Evolutionary conservation across 106 monocot genomes (phyloP), one percentile per base, ranked within the genome.

Genomic region (Narthecium ossifragum): DNA sequence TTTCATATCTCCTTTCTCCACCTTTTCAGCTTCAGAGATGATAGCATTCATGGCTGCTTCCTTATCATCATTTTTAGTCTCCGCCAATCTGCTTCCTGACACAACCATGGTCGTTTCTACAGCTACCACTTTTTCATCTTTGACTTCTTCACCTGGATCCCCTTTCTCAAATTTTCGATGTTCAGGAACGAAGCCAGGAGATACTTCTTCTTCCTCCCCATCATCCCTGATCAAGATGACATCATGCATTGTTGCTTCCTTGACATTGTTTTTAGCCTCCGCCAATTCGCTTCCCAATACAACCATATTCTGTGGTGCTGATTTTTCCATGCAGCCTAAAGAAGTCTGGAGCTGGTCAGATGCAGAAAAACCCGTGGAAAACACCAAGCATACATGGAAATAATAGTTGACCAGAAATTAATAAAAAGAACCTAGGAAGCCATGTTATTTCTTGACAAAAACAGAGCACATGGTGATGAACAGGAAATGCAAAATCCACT

Each of bases 261-360:
- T n/a, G n/a, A n/a, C n/a, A n/a, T n/a, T n/a, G n/a, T n/a, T n/a
- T n/a, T n/a, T n/a, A n/a, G n/a, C n/a, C n/a, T n/a, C n/a, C n/a
- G n/a, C n/a, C n/a, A n/a, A n/a, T n/a, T n/a, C n/a, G n/a, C n/a
- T n/a, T n/a, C n/a, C n/a, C n/a, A n/a, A n/a, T n/a, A n/a, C n/a
- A 41, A 52, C 51, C 52, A 15, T 49, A 3, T 6, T 25, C 59
- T 70, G 60, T 34, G 38, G 27, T 70, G 38, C 38, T 50, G 59
- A 4, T 48, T 46, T 63, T 62, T 34, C 48, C 69, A 69, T 69
- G 52, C 39, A 60, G 12, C 34, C 60, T 69, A 57, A 48, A 6
- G 47, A 48, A 6, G 47, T 9, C n/a, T 6, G 47, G 47, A 55
- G n/a, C n/a, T n/a, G n/a, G n/a, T n/a, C n/a, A n/a, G n/a, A n/a